A percentile compares a stretch with the other conserved stretches of the same genome.
phyloP scores from a whole-genome alignment of 1,284 basidiomycete species.

The Gymnopus androsaceus region DNA sequence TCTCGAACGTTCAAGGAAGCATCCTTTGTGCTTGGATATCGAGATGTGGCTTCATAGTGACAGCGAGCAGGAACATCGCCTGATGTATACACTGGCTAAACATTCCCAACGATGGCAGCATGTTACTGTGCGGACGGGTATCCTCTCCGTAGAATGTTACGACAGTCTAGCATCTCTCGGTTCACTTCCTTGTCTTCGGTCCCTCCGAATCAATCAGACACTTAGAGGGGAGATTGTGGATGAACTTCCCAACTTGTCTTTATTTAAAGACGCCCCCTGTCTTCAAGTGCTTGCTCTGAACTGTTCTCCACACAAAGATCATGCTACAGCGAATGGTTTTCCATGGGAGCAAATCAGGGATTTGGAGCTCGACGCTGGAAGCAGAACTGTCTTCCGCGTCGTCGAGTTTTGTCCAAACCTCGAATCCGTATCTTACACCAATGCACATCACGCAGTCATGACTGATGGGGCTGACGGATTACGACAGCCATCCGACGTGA shows the following conservation, averaged over 20 bases:
- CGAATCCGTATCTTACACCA: neutral
- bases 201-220: neutral
- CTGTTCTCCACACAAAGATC: neutral
- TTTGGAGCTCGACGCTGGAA: neutral
- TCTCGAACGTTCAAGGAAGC: neutral
- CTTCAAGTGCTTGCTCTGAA: neutral
- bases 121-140: neutral
- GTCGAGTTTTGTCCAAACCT: neutral
- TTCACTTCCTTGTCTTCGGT: neutral
- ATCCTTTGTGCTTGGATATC: neutral
- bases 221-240: neutral
- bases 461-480: neutral
- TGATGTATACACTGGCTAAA: neutral
- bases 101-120: neutral
- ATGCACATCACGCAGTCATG: neutral
- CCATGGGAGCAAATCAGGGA: neutral
- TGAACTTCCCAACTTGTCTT: neutral
- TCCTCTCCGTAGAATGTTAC: neutral
- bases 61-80: neutral
- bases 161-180: neutral
- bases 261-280: neutral
- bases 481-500: neutral
- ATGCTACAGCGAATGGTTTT: neutral
- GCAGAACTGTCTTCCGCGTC: neutral
- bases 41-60: neutral